phyloP scores from a whole-genome alignment of 2,329 filamentous ascomycete species.

The Chaetothyriales sp. region DNA sequence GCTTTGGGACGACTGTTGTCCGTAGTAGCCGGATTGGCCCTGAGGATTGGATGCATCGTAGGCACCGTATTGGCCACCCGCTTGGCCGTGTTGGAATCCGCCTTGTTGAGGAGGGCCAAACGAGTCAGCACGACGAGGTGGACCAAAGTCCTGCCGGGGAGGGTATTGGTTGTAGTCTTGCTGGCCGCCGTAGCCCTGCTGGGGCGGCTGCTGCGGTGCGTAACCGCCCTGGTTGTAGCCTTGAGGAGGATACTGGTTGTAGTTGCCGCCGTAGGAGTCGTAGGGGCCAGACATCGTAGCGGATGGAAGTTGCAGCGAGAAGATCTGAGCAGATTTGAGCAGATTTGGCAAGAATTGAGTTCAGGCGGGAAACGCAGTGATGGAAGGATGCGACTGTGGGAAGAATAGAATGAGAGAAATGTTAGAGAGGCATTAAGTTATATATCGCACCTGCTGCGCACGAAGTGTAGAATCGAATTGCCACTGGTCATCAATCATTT shows the following conservation, averaged over 20 bases:
- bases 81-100: slow-evolving; percentile 34
- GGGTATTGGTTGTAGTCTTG: slow-evolving; percentile 18
- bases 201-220: slow-evolving; percentile 19
- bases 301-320: neutral
- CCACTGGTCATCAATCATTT: neutral
- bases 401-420: neutral
- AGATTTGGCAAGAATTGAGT: neutral
- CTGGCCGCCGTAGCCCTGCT: slow-evolving; percentile 22
- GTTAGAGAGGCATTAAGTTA: neutral
- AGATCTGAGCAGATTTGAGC: no score
- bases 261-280: slow-evolving; percentile 17
- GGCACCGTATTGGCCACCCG: slow-evolving; percentile 21
- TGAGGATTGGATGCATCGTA: slow-evolving; percentile 23
- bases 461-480: neutral
- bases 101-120: slow-evolving; percentile 25
- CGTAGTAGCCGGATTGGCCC: slow-evolving; percentile 25
- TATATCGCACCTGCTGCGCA: neutral
- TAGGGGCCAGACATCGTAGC: neutral
- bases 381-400: neutral
- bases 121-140: slow-evolving; percentile 26
- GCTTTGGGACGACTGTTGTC: slow-evolving; percentile 11
- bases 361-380: neutral
- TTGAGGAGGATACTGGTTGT: slow-evolving; percentile 20
- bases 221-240: slow-evolving; percentile 19
- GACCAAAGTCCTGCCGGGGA: slow-evolving; percentile 29